These are phyloP conservation scores for Sphaerulina musiva DNA, from an alignment of 2,329 filamentous ascomycete species.

Conservation along the genomic window DNA sequence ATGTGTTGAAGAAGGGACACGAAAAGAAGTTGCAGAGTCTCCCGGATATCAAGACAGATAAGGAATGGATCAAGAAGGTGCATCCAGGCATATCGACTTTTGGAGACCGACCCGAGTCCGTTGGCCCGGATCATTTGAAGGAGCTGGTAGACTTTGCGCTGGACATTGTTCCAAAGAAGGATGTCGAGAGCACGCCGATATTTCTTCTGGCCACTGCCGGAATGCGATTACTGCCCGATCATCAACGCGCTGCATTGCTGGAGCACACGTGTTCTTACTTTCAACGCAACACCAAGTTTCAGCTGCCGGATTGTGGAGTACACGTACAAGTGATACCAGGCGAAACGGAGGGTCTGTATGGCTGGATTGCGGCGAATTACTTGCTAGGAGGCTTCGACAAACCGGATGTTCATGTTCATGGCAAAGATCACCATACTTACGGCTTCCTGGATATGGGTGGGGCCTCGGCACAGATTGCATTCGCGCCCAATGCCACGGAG, in stretches of 20 bases:
- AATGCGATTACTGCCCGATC: slow-evolving; percentile 74
- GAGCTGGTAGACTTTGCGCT: slow-evolving; percentile 75
- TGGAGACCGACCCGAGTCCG: slow-evolving; percentile 64
- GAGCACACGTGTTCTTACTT: slow-evolving; percentile 77
- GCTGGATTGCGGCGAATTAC: slow-evolving; percentile 97
- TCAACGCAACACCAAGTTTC: slow-evolving; percentile 67
- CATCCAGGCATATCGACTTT: slow-evolving; percentile 88
- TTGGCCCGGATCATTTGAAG: slow-evolving; percentile 77
- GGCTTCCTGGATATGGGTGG: slow-evolving; percentile 98
- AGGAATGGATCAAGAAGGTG: slow-evolving; percentile 88
- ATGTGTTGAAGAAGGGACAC: slow-evolving; percentile 57
- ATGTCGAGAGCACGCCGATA: slow-evolving; percentile 77
- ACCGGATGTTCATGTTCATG: slow-evolving; percentile 67
- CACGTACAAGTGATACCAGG: slow-evolving; percentile 94
- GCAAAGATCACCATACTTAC: slow-evolving; percentile 86
- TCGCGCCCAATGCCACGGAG: slow-evolving; percentile 89
- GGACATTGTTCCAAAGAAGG: slow-evolving; percentile 66
- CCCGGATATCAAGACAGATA: slow-evolving; percentile 74
- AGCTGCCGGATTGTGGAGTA: slow-evolving; percentile 78
- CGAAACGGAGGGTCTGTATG: slow-evolving; percentile 91
- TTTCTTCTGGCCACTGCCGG: slow-evolving; percentile 95
- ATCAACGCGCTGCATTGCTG: slow-evolving; percentile 66
- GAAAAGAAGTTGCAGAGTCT: slow-evolving; percentile 58
- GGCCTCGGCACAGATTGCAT: slow-evolving; percentile 94
- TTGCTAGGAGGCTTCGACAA: slow-evolving; percentile 83